Percentiles rank a stretch among this genome's conserved stretches.
Conservation (phyloP, 176 grass and related monocot genomes). For the Aechmea fasciata region DNA sequence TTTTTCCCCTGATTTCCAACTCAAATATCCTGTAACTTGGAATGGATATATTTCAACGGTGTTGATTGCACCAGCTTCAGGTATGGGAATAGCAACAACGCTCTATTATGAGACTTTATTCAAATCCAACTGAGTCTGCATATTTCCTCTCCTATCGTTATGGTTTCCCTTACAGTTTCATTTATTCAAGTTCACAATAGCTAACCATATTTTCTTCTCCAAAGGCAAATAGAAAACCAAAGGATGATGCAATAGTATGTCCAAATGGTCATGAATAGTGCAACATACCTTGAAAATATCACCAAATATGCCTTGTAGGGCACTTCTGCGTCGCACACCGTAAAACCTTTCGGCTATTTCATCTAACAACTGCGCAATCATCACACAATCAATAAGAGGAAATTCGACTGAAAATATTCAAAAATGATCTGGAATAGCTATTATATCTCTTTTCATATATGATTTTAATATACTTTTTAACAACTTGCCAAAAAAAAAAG, state of each 20-base stretch:
- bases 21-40: no score
- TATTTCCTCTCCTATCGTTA: neutral
- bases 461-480: no score
- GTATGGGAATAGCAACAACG: neutral
- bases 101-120: neutral
- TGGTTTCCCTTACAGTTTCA: neutral
- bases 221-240: neutral
- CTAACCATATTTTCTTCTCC: neutral
- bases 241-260: neutral
- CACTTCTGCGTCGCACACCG: slow-evolving; percentile 47
- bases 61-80: neutral
- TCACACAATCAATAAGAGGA: slow-evolving; percentile 10
- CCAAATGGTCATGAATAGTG: neutral
- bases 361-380: slow-evolving; percentile 67
- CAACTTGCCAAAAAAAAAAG: neutral
- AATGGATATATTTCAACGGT: no score
- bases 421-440: no score
- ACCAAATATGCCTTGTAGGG: slow-evolving; percentile 82
- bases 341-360: slow-evolving; percentile 93
- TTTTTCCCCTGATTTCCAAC: no score
- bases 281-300: slow-evolving; percentile 83
- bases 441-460: no score
- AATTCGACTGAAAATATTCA: slow-evolving; percentile 12
- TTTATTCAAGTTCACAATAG: neutral
- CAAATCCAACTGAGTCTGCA: neutral